Evolutionary conservation across 805 yeast genomes (phyloP).

Genomic region (Wickerhamomyces ciferrii): DNA sequence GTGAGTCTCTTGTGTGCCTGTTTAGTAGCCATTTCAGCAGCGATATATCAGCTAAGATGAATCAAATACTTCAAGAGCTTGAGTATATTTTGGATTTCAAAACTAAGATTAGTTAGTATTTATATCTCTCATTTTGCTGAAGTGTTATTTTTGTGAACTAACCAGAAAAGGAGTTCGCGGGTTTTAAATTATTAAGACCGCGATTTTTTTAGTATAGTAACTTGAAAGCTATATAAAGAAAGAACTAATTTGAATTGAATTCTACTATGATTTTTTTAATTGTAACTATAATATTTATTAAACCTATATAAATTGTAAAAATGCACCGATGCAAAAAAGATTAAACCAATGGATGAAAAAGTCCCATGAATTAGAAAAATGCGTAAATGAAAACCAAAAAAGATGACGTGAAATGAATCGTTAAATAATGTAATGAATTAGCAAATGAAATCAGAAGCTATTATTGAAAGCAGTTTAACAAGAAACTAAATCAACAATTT

Average conservation of each 20-base stretch:
- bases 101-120: too few relatives aligned
- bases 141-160: too few relatives aligned
- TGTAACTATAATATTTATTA: background rate
- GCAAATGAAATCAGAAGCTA: background rate
- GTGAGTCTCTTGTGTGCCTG: slow-evolving; percentile 49
- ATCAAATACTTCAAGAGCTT: too few relatives aligned
- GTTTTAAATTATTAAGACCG: too few relatives aligned
- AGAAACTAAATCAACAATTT: slow-evolving; percentile 49
- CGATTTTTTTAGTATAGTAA: too few relatives aligned
- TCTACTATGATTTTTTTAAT: too few relatives aligned
- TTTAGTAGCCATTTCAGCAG: slow-evolving; percentile 40
- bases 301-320: background rate
- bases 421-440: background rate
- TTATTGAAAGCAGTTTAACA: slow-evolving; percentile 33
- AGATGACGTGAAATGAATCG: background rate
- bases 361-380: background rate
- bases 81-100: too few relatives aligned
- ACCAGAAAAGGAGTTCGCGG: too few relatives aligned
- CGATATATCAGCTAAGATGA: too few relatives aligned
- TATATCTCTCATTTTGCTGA: too few relatives aligned
- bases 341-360: background rate
- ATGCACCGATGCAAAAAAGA: background rate
- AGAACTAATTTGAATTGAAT: too few relatives aligned
- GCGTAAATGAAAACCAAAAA: background rate
- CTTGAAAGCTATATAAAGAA: too few relatives aligned